Evolutionary conservation across 495 filamentous ascomycete species (phyloP).

Genomic region (Amphirosellinia nigrospora): DNA sequence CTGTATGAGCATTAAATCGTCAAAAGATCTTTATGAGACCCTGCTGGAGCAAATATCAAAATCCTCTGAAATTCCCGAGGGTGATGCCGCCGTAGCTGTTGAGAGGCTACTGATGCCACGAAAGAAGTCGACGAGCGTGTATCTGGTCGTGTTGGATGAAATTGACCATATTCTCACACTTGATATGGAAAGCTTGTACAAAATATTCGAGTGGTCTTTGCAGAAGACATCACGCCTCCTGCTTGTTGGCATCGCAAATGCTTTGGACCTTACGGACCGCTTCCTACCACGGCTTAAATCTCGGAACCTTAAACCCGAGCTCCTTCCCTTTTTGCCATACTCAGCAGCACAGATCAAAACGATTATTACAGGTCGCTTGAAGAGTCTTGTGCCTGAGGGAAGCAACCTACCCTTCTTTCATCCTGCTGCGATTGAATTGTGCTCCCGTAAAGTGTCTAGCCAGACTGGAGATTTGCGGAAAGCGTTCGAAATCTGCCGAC

Average conservation of each 20-base stretch:
- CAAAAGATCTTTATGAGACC: slow-evolving; percentile 79
- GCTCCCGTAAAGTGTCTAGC: slow-evolving; percentile 89
- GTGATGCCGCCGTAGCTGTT: slow-evolving; percentile 64
- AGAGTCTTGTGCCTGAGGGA: slow-evolving; percentile 65
- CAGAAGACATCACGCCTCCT: slow-evolving; percentile 76
- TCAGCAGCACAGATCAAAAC: slow-evolving; percentile 85
- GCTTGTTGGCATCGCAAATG: slow-evolving; percentile 94
- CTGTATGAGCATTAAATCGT: slow-evolving; percentile 91
- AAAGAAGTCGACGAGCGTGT: slow-evolving; percentile 62
- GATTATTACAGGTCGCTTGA: slow-evolving; percentile 84
- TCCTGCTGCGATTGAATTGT: slow-evolving; percentile 89
- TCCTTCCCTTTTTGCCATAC: slow-evolving; percentile 94
- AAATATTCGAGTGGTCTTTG: slow-evolving; percentile 92
- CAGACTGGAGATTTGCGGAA: slow-evolving; percentile 95
- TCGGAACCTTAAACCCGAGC: slow-evolving; percentile 83
- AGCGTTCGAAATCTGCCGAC: slow-evolving; percentile 91
- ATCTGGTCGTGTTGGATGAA: slow-evolving; percentile 87
- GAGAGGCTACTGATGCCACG: slow-evolving; percentile 69
- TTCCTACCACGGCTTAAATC: slow-evolving; percentile 94
- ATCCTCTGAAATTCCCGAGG: slow-evolving; percentile 47
- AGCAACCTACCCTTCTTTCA: slow-evolving; percentile 87
- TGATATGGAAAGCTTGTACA: slow-evolving; percentile 85
- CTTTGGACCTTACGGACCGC: slow-evolving; percentile 91
- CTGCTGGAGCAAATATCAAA: slow-evolving; percentile 62
- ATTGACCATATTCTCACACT: slow-evolving; percentile 90